Evolutionary conservation across 2,329 filamentous ascomycete species (phyloP), one percentile per base, ranked within the genome.

Genomic region (Fusarium nanum): DNA sequence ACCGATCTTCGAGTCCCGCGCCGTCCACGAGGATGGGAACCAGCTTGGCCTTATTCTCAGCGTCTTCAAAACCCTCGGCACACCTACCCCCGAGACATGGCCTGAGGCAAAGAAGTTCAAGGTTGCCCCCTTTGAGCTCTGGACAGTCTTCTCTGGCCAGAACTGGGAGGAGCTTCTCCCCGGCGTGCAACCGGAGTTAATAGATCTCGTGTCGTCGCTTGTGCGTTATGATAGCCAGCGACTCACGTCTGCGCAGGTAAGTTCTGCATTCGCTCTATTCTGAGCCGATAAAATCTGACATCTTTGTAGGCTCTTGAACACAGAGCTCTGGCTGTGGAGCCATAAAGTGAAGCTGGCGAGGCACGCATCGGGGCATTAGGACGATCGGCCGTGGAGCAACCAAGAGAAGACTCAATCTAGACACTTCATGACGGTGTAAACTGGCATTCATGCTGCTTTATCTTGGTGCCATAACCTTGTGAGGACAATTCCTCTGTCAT

Each of bases 21-120:
- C 85, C 4, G 84, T 82, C 0, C 84, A 88, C 64, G 93, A 97
- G 73, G 86, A 98, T 53, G 96, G 97, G 0, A 98, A 93, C 76
- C 96, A 99, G 80, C 84, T 99, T 41, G 92, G 93, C 0, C 84
- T 99, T 53, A 95, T 99, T 60, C 86, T 94, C 56, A 97, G 93
- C 76, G 95, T 98, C 37, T 98, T 99, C 81, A 91, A 92, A 80
- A 97, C 91, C 1, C 80, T 99, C 9, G 97, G 97, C 2, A 98
- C 94, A 2, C 96, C 96, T 0, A 92, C 91, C 46, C 80, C 85
- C n/a, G 83, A 90, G 55, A 89, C 84, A 0, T 99, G 96, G 96
- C 96, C 96, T 4, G 93, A 94, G 79, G 92, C 93, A 7, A 81
- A 81, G 13, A 76, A 76, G 2, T 91, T 97, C 75, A 84, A 80